These are phyloP conservation scores for Cutaneotrichosporon cutaneum DNA, from an alignment of 1,284 basidiomycete species.

Conservation along the genomic window DNA sequence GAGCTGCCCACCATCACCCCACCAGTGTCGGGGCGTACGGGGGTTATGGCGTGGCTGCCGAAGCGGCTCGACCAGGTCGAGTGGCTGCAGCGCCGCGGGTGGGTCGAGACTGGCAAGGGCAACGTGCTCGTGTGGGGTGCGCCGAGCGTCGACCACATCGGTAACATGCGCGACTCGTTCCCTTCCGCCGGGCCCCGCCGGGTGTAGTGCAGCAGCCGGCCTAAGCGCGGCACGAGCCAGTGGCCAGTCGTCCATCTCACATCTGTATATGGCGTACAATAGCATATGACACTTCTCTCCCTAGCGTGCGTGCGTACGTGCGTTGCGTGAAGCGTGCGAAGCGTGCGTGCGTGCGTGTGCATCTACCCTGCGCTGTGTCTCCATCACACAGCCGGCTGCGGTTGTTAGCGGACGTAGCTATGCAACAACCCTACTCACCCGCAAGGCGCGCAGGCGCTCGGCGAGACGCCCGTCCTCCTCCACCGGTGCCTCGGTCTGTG, in stretches of 20 bases:
- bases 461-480: slow-evolving; percentile 48
- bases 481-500: slow-evolving; percentile 32
- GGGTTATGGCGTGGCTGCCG: slow-evolving; percentile 23
- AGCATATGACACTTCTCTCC: slow-evolving; percentile 27
- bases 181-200: slow-evolving; percentile 4
- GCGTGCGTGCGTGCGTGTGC: too few species aligned
- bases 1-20: neutral
- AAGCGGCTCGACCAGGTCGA: slow-evolving; percentile 37
- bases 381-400: slow-evolving; percentile 9
- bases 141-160: slow-evolving; percentile 39
- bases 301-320: too few species aligned
- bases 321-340: neutral
- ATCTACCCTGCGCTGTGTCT: neutral
- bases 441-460: slow-evolving; percentile 43
- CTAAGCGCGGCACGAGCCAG: neutral
- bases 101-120: slow-evolving; percentile 35
- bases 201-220: slow-evolving; percentile 5
- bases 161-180: slow-evolving; percentile 27
- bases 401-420: neutral
- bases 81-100: slow-evolving; percentile 38
- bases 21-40: neutral
- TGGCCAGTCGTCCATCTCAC: slow-evolving; percentile 1
- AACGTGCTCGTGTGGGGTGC: slow-evolving; percentile 47
- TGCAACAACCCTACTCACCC: slow-evolving; percentile 34
- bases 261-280: slow-evolving; percentile 22